Percentiles rank a stretch among this genome's conserved stretches.
Conservation (phyloP, 2,329 filamentous ascomycete genomes). For the Reticulascus tulasneorum region DNA sequence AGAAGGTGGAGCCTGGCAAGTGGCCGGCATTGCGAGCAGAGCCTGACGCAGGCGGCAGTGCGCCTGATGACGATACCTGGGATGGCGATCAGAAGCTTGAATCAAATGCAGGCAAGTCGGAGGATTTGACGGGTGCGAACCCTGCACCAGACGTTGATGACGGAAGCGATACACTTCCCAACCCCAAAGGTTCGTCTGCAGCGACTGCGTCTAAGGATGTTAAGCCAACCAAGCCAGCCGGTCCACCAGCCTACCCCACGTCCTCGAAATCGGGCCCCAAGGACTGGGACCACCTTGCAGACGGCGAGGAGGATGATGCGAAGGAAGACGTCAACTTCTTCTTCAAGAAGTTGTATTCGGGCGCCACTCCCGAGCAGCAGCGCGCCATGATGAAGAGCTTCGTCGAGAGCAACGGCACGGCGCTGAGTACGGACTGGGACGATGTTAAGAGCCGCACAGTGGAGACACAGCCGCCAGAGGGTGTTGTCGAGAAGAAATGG, state of each 20-base stretch:
- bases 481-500: conserved; percentile 75
- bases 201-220: too few species aligned
- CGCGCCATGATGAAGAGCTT: conserved; percentile 99
- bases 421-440: conserved; percentile 86
- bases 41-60: conserved; percentile 2
- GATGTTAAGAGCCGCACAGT: conserved; percentile 73
- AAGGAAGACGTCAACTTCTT: conserved; percentile 71
- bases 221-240: too few species aligned
- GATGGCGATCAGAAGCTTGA: too few species aligned
- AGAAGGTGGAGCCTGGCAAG: conserved; percentile 64
- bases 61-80: too few species aligned
- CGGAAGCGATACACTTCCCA: conserved; percentile 9
- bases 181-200: conserved; percentile 4
- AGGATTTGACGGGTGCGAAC: too few species aligned
- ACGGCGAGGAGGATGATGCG: conserved; percentile 54
- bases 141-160: too few species aligned
- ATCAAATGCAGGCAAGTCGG: too few species aligned
- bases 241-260: conserved; percentile 69
- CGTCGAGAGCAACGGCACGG: conserved; percentile 87
- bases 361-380: conserved; percentile 71
- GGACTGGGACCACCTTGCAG: conserved; percentile 76
- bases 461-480: conserved; percentile 69
- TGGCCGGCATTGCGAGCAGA: conserved; percentile 47
- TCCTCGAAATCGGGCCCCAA: conserved; percentile 81
- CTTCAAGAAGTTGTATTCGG: conserved; percentile 85